Evolutionary conservation across 495 filamentous ascomycete species (phyloP).

Genomic region (Hypoxylon intermedium): DNA sequence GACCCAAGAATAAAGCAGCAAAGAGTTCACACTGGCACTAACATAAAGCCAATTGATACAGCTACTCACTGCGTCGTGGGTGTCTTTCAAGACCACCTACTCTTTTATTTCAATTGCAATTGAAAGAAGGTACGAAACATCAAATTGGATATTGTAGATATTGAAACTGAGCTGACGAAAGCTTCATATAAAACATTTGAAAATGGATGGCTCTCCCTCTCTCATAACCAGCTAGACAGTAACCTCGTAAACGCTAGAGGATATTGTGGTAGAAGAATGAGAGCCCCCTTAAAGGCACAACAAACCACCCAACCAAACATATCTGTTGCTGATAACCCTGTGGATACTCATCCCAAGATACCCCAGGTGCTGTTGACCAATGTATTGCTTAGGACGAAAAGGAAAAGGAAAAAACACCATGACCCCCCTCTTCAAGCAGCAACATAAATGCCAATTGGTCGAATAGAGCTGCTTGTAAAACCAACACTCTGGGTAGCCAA

Average conservation of each 20-base stretch:
- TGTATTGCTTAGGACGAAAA: background rate
- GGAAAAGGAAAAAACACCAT: background rate
- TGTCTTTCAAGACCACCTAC: too few species aligned
- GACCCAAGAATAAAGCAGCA: too few species aligned
- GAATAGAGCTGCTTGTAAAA: conserved; percentile 1
- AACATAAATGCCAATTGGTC: conserved; percentile 6
- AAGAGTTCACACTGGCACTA: too few species aligned
- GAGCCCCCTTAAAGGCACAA: background rate
- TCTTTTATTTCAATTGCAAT: too few species aligned
- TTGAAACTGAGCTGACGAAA: background rate
- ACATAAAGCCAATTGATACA: too few species aligned
- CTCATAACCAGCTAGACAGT: background rate
- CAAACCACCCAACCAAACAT: background rate
- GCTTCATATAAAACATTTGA: background rate
- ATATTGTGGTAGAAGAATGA: background rate
- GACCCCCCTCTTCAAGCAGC: background rate
- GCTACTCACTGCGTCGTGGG: too few species aligned
- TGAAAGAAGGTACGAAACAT: too few species aligned
- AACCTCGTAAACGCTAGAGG: conserved; percentile 1
- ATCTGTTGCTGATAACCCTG: background rate
- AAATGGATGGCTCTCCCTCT: background rate
- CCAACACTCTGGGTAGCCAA: background rate
- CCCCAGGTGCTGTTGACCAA: conserved; percentile 3
- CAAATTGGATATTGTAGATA: background rate
- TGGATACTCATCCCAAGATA: background rate